These are phyloP conservation scores for Backusella circina DNA, from an alignment of 192 early-diverging fungal species.

Conservation along the genomic window DNA sequence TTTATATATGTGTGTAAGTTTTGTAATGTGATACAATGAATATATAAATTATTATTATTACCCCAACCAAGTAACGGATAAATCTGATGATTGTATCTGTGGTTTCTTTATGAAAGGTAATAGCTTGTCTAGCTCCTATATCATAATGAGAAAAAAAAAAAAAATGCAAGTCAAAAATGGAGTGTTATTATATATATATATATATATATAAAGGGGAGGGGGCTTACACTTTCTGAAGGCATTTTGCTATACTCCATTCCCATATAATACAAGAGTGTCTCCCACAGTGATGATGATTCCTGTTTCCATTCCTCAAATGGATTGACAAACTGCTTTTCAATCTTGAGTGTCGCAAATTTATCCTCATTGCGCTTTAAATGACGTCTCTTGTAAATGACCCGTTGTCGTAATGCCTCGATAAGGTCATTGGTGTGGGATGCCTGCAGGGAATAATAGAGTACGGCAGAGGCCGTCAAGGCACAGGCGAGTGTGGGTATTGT, in stretches of 20 bases:
- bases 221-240: background rate
- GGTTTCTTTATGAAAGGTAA: slow-evolving; percentile 22
- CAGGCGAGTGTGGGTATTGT: slow-evolving; percentile 20
- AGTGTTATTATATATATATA: too few species aligned
- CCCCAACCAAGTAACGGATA: slow-evolving; percentile 35
- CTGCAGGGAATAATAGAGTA: slow-evolving; percentile 30
- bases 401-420: slow-evolving; percentile 20
- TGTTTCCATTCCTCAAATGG: slow-evolving; percentile 54
- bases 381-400: slow-evolving; percentile 14
- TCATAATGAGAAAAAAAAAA: background rate
- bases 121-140: slow-evolving; percentile 15
- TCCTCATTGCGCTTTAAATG: slow-evolving; percentile 24
- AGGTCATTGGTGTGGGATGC: slow-evolving; percentile 23
- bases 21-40: background rate
- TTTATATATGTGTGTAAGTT: background rate
- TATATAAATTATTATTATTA: slow-evolving; percentile 5
- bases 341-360: slow-evolving; percentile 27
- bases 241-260: background rate
- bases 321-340: slow-evolving; percentile 50
- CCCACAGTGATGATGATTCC: slow-evolving; percentile 23
- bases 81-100: background rate
- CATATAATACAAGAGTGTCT: slow-evolving; percentile 22
- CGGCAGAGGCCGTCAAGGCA: slow-evolving; percentile 22
- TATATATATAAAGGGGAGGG: background rate
- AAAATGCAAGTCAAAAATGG: too few species aligned